Conservation (phyloP, 306 rosid species). For the Rosa multiflora region DNA sequence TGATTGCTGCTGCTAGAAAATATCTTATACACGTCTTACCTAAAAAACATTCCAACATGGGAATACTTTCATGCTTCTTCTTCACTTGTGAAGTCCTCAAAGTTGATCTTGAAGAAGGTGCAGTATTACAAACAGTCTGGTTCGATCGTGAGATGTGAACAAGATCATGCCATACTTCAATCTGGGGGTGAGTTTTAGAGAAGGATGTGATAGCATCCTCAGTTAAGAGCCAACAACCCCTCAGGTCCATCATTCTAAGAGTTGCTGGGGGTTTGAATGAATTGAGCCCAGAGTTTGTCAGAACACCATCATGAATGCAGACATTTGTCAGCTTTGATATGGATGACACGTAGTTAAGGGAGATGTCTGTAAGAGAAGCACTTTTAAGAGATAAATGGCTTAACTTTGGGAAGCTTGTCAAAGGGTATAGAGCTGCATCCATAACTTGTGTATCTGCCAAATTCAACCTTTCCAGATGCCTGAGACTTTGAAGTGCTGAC, state of each 20-base stretch:
- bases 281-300: conserved; percentile 66
- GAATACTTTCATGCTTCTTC: conserved; percentile 28
- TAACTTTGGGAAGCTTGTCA: conserved; percentile 59
- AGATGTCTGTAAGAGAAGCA: conserved; percentile 57
- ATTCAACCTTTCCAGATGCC: conserved; percentile 58
- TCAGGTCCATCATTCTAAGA: conserved; percentile 60
- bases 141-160: conserved; percentile 33
- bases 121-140: conserved; percentile 29
- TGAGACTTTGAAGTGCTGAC: conserved; percentile 50
- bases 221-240: conserved; percentile 91
- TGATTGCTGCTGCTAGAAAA: conserved; percentile 1
- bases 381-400: conserved; percentile 55
- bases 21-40: conserved; percentile 39
- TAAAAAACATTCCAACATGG: conserved; percentile 46
- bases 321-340: conserved; percentile 65
- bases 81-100: conserved; percentile 35
- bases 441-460: conserved; percentile 60
- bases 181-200: conserved; percentile 58
- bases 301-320: conserved; percentile 59
- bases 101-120: conserved; percentile 42
- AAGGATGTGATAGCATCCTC: conserved; percentile 48
- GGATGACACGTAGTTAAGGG: conserved; percentile 59
- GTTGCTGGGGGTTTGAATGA: conserved; percentile 55
- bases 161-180: conserved; percentile 70
- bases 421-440: conserved; percentile 51